Evolutionary conservation across 306 rosid species (phyloP).

Genomic region (Herpetospermum pedunculosum): DNA sequence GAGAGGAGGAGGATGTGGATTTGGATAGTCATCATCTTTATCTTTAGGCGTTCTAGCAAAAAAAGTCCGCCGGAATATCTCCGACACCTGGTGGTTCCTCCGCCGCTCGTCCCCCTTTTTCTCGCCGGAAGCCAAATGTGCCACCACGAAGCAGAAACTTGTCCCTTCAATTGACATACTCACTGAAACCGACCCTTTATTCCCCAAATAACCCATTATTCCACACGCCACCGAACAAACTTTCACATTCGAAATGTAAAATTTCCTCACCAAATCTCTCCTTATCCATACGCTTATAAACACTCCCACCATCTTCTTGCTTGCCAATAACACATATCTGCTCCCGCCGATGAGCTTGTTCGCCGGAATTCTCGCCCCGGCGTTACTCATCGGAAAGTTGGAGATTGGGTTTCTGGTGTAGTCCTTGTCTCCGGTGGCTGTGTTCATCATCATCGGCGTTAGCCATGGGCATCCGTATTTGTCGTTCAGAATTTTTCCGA

Average conservation of each 20-base stretch:
- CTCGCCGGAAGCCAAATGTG: constrained; percentile 89
- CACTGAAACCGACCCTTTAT: constrained; percentile 82
- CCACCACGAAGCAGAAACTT: constrained; percentile 75
- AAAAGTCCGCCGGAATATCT: constrained; percentile 62
- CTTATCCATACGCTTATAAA: constrained; percentile 78
- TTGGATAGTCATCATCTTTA: constrained; percentile 20
- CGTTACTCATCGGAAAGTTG: constrained; percentile 11
- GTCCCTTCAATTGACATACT: constrained; percentile 90
- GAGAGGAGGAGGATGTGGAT: constrained; percentile 28
- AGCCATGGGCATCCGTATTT: constrained; percentile 39
- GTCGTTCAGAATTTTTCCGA: constrained; percentile 52
- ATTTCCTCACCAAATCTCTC: constrained; percentile 39
- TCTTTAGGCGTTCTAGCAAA: constrained; percentile 37
- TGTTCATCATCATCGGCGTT: constrained; percentile 33
- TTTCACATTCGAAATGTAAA: constrained; percentile 53
- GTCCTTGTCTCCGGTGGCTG: constrained; percentile 24
- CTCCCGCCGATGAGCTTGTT: constrained; percentile 15
- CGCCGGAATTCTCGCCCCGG: constrained; percentile 9
- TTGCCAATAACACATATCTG: constrained; percentile 45
- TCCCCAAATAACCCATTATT: constrained; percentile 91
- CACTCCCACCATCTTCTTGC: constrained; percentile 97
- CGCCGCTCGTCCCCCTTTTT: constrained; percentile 70
- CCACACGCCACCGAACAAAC: constrained; percentile 91
- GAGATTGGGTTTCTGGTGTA: background rate
- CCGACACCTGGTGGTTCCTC: constrained; percentile 65